Conservation (phyloP, 352 stramenopile species). For the Aphanomyces euteiches region DNA sequence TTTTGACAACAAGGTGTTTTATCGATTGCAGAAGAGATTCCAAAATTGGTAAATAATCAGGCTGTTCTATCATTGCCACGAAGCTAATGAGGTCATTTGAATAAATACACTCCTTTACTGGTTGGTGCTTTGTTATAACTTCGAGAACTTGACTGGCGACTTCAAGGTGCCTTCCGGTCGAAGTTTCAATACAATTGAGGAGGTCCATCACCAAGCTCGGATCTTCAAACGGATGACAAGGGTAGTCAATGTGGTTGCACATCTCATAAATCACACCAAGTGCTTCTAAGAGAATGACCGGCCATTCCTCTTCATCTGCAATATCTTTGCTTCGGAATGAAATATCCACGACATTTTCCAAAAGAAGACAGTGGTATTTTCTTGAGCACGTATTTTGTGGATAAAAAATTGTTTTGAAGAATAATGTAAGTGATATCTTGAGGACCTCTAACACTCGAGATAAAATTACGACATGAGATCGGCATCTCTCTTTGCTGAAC, state of each 20-base stretch:
- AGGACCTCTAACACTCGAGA: background rate
- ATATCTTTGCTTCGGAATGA: background rate
- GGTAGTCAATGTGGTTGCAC: slow-evolving; percentile 22
- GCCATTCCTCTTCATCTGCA: background rate
- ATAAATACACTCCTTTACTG: slow-evolving; percentile 21
- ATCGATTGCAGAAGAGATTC: slow-evolving; percentile 13
- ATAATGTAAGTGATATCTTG: slow-evolving; percentile 6
- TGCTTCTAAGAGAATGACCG: slow-evolving; percentile 11
- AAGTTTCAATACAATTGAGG: background rate
- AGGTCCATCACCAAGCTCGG: background rate
- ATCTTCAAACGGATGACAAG: slow-evolving; percentile 1
- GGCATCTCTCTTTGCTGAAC: background rate
- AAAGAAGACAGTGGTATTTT: slow-evolving; percentile 6
- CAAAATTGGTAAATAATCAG: slow-evolving; percentile 10
- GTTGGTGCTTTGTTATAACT: slow-evolving; percentile 19
- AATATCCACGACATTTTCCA: background rate
- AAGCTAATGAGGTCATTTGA: slow-evolving; percentile 11
- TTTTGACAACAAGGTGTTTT: slow-evolving; percentile 19
- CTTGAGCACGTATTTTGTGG: background rate
- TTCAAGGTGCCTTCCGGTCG: background rate
- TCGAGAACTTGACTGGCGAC: slow-evolving; percentile 11
- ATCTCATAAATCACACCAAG: background rate
- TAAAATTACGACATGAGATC: background rate
- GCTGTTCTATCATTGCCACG: slow-evolving; percentile 18
- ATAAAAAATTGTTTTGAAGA: slow-evolving; percentile 22